A percentile compares a stretch with the other conserved stretches of the same genome.
These are phyloP conservation scores for Scalesia atractyloides DNA, from an alignment of 129 eudicot species.

Conservation along the genomic window DNA sequence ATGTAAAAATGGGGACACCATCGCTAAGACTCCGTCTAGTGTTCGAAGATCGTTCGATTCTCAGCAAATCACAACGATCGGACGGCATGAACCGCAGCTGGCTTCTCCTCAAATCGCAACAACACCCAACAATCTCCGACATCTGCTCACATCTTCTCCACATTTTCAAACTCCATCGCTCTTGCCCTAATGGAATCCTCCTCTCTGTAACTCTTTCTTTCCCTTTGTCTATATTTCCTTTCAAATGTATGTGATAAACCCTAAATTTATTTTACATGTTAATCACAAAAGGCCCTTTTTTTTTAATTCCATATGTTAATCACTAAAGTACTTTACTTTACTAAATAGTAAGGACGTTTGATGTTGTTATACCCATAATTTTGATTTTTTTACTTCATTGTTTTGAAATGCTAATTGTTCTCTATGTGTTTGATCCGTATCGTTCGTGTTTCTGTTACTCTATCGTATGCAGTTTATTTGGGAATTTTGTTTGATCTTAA, in stretches of 20 bases:
- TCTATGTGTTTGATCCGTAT: too few relatives aligned
- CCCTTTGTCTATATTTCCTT: not conserved
- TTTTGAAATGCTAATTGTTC: not conserved
- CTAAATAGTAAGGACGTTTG: not conserved
- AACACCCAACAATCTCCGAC: conserved; percentile 52
- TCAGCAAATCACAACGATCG: conserved; percentile 59
- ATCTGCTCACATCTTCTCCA: conserved; percentile 57
- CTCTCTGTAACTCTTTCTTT: conserved; percentile 57
- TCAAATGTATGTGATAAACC: conserved; percentile 23
- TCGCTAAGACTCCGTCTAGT: conserved; percentile 51
- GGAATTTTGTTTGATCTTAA: conserved; percentile 12
- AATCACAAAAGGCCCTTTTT: not conserved
- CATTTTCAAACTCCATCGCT: conserved; percentile 57
- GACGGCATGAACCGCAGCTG: conserved; percentile 66
- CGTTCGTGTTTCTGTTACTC: not conserved
- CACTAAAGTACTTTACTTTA: too few relatives aligned
- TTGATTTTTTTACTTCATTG: not conserved
- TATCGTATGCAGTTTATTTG: not conserved
- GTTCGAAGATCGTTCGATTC: conserved; percentile 63
- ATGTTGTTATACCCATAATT: not conserved
- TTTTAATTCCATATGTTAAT: not conserved
- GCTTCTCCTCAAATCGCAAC: conserved; percentile 66
- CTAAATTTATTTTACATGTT: not conserved
- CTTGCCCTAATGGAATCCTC: conserved; percentile 88
- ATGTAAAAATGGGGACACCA: conserved; percentile 35